Base-by-base conservation (phyloP, 306 rosid genomes). In the Vigna reflexopilosa region DNA sequence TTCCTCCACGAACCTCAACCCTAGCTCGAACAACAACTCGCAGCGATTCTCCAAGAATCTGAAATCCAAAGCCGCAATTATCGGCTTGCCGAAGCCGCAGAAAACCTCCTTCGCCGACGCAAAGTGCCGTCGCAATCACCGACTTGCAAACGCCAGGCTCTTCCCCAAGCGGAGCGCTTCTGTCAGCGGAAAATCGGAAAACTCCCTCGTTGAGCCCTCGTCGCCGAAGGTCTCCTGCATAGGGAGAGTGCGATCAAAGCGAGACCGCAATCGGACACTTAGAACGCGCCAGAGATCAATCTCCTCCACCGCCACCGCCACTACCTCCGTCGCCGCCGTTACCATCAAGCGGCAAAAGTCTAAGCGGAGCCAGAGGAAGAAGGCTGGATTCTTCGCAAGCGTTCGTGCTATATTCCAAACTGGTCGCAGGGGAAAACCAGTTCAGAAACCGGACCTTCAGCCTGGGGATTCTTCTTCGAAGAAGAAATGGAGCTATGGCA, bases 161-260 rank as follows among this genome's bases (percentile, higher is more conserved):
- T 92, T 95, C 62, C 98, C 98, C 3, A 95, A 90, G 67, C 87
- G 95, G 11, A 76, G 84, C 20, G 87, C 81, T 19, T 92, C 95
- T 4, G 72, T 65, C 7, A 87, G 89, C 2, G 89, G 88, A 5
- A 92, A 91, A 84, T 83, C 96, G 5, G 96, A 82, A 24, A 30
- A 86, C 5, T 16, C 81, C 22, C 38, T 89, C 76, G 32, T 80
- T 47, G 99, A 95, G 59, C 99, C 99, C 7, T 82, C 93, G 7
- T 95, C 99, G 11, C 99, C 99, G 9, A 95, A 95, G 85, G 99
- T 95, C 9, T 95, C 99, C 0, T 95, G 99, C 54, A 95, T 95
- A 77, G 99, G 99, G 4, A 86, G 94, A 67, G 99, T 95, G 70
- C 86, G 97, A 86, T 95, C 99, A 10, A 95, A 83, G 85, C 80